phyloP scores from a whole-genome alignment of 2,329 filamentous ascomycete species.

The Cladorrhinum sp. region DNA sequence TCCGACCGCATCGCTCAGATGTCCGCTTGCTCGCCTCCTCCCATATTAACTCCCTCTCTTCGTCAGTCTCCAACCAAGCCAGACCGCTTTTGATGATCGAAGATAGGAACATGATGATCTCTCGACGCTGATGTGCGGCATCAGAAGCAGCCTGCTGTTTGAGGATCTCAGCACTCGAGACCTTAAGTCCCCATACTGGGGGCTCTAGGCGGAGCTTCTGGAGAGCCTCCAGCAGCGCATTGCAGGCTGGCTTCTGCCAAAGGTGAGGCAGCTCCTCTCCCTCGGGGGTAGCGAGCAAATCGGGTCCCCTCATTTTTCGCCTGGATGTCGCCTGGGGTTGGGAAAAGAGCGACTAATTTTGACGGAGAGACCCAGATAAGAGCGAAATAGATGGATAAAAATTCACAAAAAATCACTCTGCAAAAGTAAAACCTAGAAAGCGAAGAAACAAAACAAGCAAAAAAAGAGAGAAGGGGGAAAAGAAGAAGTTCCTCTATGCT shows the following conservation, averaged over 20 bases:
- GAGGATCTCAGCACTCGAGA: constrained; percentile 40
- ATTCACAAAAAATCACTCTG: neutral
- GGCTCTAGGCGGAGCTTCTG: constrained; percentile 63
- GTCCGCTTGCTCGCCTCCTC: constrained; percentile 74
- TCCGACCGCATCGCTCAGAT: constrained; percentile 80
- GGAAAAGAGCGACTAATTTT: neutral
- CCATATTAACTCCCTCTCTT: constrained; percentile 68
- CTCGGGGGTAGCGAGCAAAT: constrained; percentile 32
- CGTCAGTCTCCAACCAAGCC: constrained; percentile 65
- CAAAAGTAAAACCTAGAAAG: neutral
- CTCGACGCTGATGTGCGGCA: constrained; percentile 38
- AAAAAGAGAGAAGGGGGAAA: no score
- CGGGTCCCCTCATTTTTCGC: constrained; percentile 23
- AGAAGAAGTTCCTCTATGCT: neutral
- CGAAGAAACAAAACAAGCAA: neutral
- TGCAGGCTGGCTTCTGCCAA: constrained; percentile 69
- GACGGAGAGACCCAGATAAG: no score
- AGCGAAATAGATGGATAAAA: neutral
- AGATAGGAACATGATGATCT: constrained; percentile 64
- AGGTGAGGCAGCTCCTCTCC: constrained; percentile 78
- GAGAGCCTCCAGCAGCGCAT: constrained; percentile 63
- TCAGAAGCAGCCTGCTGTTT: constrained; percentile 33
- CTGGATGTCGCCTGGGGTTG: neutral
- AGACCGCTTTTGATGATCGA: constrained; percentile 66
- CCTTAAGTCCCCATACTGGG: constrained; percentile 60